Conservation (phyloP, 306 rosid genomes). For the Lathyrus sativus region DNA sequence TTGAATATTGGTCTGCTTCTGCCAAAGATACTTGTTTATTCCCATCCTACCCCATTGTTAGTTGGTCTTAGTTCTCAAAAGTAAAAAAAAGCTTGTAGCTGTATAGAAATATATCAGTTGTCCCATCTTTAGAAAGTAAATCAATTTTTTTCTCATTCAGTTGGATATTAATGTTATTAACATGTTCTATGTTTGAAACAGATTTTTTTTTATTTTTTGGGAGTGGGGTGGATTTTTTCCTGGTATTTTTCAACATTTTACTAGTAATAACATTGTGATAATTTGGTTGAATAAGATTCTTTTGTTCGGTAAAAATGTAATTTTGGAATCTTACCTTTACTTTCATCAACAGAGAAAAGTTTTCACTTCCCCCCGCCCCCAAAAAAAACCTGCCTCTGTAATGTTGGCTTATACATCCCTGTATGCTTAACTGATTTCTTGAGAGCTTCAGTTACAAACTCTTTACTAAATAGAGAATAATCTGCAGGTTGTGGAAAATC, state of each 20-base stretch:
- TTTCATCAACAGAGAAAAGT: background rate
- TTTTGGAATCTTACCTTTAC: conserved; percentile 15
- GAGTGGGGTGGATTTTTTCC: background rate
- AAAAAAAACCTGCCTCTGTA: background rate
- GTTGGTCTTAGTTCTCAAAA: conserved; percentile 2
- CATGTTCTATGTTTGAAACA: conserved; percentile 19
- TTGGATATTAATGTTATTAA: conserved; percentile 22
- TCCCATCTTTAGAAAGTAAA: conserved; percentile 22
- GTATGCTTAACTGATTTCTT: conserved; percentile 2
- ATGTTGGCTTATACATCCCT: conserved; percentile 4
- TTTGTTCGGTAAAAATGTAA: conserved; percentile 31
- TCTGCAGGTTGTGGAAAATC: conserved; percentile 94
- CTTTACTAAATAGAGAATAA: conserved; percentile 21
- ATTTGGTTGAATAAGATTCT: conserved; percentile 20
- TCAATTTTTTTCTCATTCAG: conserved; percentile 4
- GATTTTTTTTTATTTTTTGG: background rate
- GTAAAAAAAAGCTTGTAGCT: background rate
- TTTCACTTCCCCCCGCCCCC: background rate
- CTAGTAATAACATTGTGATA: conserved; percentile 23
- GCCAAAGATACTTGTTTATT: conserved; percentile 14
- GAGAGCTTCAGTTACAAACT: background rate
- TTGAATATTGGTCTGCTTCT: conserved; percentile 17
- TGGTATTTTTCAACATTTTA: conserved; percentile 7
- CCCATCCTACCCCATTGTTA: conserved; percentile 7
- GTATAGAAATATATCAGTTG: conserved; percentile 17